Conservation (phyloP, 192 early-diverging fungal species). For the Umbelopsis ramanniana region DNA sequence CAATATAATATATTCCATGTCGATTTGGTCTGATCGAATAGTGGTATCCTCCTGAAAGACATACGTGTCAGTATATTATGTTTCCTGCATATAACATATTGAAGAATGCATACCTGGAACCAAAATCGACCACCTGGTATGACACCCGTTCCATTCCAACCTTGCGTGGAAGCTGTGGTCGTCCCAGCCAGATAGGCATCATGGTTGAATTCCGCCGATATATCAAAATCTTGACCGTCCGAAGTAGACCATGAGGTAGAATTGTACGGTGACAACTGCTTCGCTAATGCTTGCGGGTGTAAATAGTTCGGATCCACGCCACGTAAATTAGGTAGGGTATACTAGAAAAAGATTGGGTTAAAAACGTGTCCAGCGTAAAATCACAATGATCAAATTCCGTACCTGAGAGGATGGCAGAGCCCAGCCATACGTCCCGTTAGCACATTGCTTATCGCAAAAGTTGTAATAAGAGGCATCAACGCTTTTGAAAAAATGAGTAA, state of each 20-base stretch:
- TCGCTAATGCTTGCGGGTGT: conserved; percentile 42
- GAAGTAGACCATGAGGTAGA: conserved; percentile 27
- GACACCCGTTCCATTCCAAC: neutral
- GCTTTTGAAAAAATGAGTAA: conserved; percentile 16
- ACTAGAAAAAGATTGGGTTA: conserved; percentile 21
- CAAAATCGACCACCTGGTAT: conserved; percentile 12
- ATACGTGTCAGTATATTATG: neutral
- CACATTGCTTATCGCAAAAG: conserved; percentile 31
- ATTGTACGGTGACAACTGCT: conserved; percentile 36
- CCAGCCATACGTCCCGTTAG: conserved; percentile 33
- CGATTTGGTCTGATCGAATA: conserved; percentile 9
- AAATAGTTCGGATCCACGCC: conserved; percentile 39
- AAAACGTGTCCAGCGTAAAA: neutral
- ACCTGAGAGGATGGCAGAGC: conserved; percentile 36
- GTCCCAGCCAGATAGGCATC: conserved; percentile 33
- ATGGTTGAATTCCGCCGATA: conserved; percentile 40
- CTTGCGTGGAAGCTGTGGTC: neutral
- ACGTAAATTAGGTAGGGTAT: conserved; percentile 34
- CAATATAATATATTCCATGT: conserved; percentile 12
- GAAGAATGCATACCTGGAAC: conserved; percentile 22
- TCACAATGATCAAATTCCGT: neutral
- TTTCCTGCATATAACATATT: neutral
- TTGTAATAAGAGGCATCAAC: conserved; percentile 26
- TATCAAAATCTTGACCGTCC: conserved; percentile 22
- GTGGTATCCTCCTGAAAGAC: conserved; percentile 2